These are phyloP conservation scores for Naganishia vishniacii DNA, from an alignment of 768 basidiomycete species.

Conservation along the genomic window DNA sequence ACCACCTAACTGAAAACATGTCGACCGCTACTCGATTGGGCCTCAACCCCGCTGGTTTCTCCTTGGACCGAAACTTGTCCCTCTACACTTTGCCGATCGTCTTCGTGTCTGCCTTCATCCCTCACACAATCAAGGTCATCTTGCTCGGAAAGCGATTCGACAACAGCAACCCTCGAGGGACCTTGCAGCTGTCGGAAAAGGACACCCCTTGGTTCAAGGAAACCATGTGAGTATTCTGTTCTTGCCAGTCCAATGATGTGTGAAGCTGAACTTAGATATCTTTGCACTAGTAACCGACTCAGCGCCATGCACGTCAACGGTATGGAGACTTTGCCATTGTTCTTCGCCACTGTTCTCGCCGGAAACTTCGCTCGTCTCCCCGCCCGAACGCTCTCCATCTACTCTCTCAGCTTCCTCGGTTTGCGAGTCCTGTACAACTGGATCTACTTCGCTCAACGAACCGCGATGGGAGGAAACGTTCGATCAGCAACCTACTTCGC, in stretches of 20 bases:
- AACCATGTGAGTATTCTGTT: constrained; percentile 19
- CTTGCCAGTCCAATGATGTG: background rate
- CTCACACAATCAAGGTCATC: constrained; percentile 26
- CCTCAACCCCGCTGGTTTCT: constrained; percentile 25
- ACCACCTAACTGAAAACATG: constrained; percentile 12
- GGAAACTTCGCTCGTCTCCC: constrained; percentile 28
- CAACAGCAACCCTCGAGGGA: constrained; percentile 23
- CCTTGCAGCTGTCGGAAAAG: background rate
- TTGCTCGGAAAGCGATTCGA: constrained; percentile 24
- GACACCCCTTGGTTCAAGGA: constrained; percentile 20
- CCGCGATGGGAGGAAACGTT: background rate
- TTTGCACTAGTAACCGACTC: constrained; percentile 14
- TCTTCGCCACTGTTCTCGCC: constrained; percentile 27
- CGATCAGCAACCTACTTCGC: constrained; percentile 22
- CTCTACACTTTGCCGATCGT: constrained; percentile 27
- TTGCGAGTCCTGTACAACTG: constrained; percentile 25
- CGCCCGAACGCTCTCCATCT: constrained; percentile 23
- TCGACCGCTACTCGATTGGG: constrained; percentile 26
- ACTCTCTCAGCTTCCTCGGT: constrained; percentile 25
- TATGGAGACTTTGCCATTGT: constrained; percentile 26
- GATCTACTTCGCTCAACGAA: constrained; percentile 24
- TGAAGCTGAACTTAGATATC: background rate
- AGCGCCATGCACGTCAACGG: constrained; percentile 25
- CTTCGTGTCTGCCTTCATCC: constrained; percentile 22
- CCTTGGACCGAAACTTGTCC: constrained; percentile 28